Conservation (phyloP, 1,139 yeast species). For the Spencermartinsiella ligniputridi region DNA sequence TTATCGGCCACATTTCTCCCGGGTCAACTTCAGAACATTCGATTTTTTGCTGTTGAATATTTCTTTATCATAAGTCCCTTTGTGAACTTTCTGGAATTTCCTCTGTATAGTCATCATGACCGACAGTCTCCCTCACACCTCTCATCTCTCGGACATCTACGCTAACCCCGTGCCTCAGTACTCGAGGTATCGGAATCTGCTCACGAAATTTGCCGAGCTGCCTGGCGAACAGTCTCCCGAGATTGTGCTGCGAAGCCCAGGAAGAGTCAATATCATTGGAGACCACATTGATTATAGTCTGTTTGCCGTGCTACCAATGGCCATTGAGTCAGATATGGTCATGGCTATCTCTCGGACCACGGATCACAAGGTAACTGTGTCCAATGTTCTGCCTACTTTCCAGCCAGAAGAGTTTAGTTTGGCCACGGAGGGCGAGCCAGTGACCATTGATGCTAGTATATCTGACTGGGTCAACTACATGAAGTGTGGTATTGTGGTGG, state of each 20-base stretch:
- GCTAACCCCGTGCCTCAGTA: conserved; percentile 19
- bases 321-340: conserved; percentile 61
- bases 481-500: conserved; percentile 62
- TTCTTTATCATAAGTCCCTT: too few species aligned
- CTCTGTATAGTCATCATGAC: too few species aligned
- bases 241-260: conserved; percentile 62
- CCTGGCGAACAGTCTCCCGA: conserved; percentile 32
- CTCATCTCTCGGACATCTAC: conserved; percentile 22
- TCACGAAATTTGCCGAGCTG: conserved; percentile 20
- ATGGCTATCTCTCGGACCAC: conserved; percentile 44
- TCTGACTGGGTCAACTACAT: conserved; percentile 66
- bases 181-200: conserved; percentile 23
- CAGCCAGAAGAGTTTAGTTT: conserved; percentile 40
- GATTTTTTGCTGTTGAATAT: too few species aligned
- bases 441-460: conserved; percentile 46
- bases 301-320: conserved; percentile 73
- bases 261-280: conserved; percentile 70
- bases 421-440: conserved; percentile 38
- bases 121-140: conserved; percentile 9
- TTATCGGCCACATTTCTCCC: too few species aligned
- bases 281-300: conserved; percentile 71
- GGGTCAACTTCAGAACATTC: too few species aligned
- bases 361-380: conserved; percentile 36
- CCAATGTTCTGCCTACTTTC: conserved; percentile 43
- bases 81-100: too few species aligned